These are phyloP conservation scores for Onygenales sp. DNA, from an alignment of 2,329 filamentous ascomycete species.

Conservation along the genomic window DNA sequence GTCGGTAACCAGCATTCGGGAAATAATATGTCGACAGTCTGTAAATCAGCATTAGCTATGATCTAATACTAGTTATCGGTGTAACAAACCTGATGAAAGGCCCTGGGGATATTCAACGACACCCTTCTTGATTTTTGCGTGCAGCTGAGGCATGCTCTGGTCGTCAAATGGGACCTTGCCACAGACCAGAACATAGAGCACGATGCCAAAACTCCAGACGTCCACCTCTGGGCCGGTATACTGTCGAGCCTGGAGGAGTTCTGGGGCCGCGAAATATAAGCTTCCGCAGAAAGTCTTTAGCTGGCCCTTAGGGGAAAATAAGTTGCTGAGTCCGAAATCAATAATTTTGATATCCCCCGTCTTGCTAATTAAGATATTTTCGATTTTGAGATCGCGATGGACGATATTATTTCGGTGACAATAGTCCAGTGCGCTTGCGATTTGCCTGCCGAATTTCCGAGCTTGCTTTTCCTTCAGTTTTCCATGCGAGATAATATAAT, in stretches of 20 bases:
- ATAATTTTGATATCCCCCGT: conserved; percentile 99
- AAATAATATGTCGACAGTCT: conserved; percentile 93
- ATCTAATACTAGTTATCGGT: conserved; percentile 7
- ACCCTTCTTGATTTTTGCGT: conserved; percentile 98
- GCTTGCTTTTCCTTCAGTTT: conserved; percentile 97
- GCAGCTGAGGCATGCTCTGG: conserved; percentile 95
- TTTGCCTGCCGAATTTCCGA: conserved; percentile 93
- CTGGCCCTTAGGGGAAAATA: conserved; percentile 76
- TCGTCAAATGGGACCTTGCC: conserved; percentile 98
- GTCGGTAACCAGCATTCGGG: conserved; percentile 91
- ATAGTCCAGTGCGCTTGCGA: conserved; percentile 92
- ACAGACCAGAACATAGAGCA: conserved; percentile 92
- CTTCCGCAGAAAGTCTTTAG: conserved; percentile 97
- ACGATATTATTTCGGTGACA: conserved; percentile 98
- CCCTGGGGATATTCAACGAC: conserved; percentile 91
- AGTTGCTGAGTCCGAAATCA: conserved; percentile 93
- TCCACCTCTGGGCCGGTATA: conserved; percentile 97
- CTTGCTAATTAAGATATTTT: conserved; percentile 98
- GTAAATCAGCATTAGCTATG: conserved; percentile 25
- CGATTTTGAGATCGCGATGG: conserved; percentile 94
- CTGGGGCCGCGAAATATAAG: conserved; percentile 93
- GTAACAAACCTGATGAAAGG: conserved; percentile 68
- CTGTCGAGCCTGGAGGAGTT: conserved; percentile 82
- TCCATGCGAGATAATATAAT: conserved; percentile 98
- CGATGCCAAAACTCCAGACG: conserved; percentile 97